Evolutionary conservation across 768 basidiomycete genomes (phyloP).

Genomic region (Pisolithus sp.): DNA sequence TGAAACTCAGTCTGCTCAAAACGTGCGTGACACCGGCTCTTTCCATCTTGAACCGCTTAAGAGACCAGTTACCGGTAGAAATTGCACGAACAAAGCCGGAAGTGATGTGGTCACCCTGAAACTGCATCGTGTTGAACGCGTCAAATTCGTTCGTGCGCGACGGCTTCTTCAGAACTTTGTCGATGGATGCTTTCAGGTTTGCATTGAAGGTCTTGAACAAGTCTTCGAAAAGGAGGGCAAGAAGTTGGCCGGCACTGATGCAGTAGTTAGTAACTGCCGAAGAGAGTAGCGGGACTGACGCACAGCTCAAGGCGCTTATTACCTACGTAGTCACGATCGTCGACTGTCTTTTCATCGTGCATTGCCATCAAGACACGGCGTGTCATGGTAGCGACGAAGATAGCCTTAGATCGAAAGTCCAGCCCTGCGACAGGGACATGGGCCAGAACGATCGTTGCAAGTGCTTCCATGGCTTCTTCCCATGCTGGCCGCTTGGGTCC

Average conservation of each 20-base stretch:
- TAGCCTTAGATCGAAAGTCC: constrained; percentile 89
- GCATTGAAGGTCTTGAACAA: constrained; percentile 98
- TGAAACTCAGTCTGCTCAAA: constrained; percentile 89
- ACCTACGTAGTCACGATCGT: constrained; percentile 98
- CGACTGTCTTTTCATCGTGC: constrained; percentile 94
- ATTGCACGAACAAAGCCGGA: constrained; percentile 95
- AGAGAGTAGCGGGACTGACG: constrained; percentile 26
- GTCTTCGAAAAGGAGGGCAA: constrained; percentile 95
- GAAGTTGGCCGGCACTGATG: constrained; percentile 85
- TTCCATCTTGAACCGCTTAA: constrained; percentile 99
- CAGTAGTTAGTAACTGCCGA: constrained; percentile 6
- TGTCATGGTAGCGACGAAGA: constrained; percentile 97
- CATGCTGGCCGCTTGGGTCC: constrained; percentile 80
- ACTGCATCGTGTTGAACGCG: constrained; percentile 89
- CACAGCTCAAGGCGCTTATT: constrained; percentile 98
- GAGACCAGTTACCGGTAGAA: constrained; percentile 97
- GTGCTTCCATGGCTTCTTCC: constrained; percentile 93
- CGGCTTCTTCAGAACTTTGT: constrained; percentile 95
- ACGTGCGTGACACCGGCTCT: constrained; percentile 98
- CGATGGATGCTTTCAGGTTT: constrained; percentile 90
- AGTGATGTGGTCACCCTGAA: constrained; percentile 95
- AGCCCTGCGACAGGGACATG: constrained; percentile 89
- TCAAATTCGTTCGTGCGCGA: constrained; percentile 93
- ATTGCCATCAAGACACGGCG: constrained; percentile 93
- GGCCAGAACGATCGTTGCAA: constrained; percentile 95